Evolutionary conservation across 225 moss, liverwort and hornwort genomes (phyloP), one percentile per base, ranked within the genome.

Genomic region (Pleurozium schreberi): DNA sequence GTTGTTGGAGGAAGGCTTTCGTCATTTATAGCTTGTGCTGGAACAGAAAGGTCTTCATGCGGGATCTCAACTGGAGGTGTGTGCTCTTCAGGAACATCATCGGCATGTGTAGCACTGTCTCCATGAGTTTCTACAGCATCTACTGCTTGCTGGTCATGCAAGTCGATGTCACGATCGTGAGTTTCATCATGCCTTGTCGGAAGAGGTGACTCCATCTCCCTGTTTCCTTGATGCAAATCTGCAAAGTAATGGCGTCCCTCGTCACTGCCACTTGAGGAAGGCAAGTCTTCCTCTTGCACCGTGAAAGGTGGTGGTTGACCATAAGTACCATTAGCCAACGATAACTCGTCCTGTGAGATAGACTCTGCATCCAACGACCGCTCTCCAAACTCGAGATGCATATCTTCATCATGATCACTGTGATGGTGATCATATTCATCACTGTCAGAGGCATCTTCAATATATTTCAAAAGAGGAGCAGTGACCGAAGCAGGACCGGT

Each of bases 351-450:
- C 82, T 92, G 91, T 43, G 90, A 89, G 33, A 88, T 74, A 79
- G 86, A 89, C 30, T 86, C 90, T 47, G 90, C 83, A 88, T 91
- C 93, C 70, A 92, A 61, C 47, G 91, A 89, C 74, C 89, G 86
- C 82, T 94, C 90, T 47, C 93, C 91, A 73, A 92, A 89, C 80
- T 92, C 92, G 60, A 93, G 90, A 69, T 93, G 91, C 91, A 89
- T 89, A 83, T 93, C 85, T 43, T 93, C 91, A 86, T 92, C 94
- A 79, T 88, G 89, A 83, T 92, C 86, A 89, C 84, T 65, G 67
- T 92, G 91, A 76, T 87, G 91, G 59, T 88, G 87, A 87, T 91
- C 90, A 87, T 90, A 88, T 53, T 83, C 94, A 69, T 94, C 93
- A 69, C 91, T 94, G 73, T 91, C 92, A 30, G 85, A 91, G 74